A percentile compares a stretch with the other conserved stretches of the same genome.
Conservation (phyloP, 140 eudicot genomes). For the Ambrosia hybrid region DNA sequence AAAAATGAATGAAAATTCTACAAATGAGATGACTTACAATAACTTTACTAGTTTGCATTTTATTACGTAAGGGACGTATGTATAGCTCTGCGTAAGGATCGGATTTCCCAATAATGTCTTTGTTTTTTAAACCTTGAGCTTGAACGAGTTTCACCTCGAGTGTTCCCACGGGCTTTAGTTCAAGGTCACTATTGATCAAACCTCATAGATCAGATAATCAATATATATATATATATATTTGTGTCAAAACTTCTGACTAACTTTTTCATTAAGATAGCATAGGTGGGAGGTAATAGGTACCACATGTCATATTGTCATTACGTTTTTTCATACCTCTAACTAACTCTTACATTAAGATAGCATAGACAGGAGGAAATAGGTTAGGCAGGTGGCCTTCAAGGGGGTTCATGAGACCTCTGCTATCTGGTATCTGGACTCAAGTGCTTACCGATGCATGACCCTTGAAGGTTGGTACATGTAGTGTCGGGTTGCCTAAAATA, state of each 20-base stretch:
- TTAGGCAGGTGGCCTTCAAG: no score
- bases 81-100: conserved; percentile 84
- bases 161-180: conserved; percentile 85
- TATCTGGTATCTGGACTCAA: no score
- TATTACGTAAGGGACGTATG: conserved; percentile 77
- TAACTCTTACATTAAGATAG: no score
- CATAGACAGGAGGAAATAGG: no score
- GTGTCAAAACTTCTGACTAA: neutral
- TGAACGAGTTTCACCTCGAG: conserved; percentile 97
- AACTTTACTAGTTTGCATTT: conserved; percentile 74
- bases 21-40: conserved; percentile 55
- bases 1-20: conserved; percentile 1
- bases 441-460: no score
- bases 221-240: no score
- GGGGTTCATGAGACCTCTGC: no score
- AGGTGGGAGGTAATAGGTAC: neutral
- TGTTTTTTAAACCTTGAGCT: conserved; percentile 84
- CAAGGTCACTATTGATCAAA: conserved; percentile 65
- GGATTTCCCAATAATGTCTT: conserved; percentile 91
- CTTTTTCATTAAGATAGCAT: neutral
- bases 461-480: no score
- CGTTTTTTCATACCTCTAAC: no score
- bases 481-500: neutral
- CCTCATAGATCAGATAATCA: conserved; percentile 3
- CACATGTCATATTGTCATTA: no score